Conservation (phyloP, 2,329 filamentous ascomycete species). For the Sporothrix humicola region DNA sequence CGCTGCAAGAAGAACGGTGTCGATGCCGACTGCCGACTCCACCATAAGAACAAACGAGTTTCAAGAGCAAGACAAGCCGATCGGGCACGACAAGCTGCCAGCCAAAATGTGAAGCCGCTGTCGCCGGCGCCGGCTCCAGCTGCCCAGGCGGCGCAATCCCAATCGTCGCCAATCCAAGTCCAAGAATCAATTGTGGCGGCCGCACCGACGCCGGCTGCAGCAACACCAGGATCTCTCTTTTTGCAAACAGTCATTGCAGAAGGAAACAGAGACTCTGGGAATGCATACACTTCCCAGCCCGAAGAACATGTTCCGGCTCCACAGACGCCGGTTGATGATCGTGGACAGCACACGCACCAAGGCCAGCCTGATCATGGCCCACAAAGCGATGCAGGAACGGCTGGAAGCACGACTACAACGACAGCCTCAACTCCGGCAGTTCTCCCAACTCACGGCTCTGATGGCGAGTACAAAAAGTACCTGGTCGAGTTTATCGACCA, state of each 20-base stretch:
- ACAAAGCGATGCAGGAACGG: conserved; percentile 1
- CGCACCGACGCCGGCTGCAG: background rate
- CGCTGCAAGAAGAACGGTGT: conserved; percentile 27
- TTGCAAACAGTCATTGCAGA: conserved; percentile 24
- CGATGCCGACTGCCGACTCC: conserved; percentile 6
- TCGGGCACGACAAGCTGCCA: background rate
- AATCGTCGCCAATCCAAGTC: background rate
- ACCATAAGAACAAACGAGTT: conserved; percentile 26
- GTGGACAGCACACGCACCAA: too few species aligned
- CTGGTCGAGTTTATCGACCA: conserved; percentile 28
- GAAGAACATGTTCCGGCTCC: background rate
- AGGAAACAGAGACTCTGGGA: too few species aligned
- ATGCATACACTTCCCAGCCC: background rate
- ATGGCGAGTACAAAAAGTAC: conserved; percentile 29
- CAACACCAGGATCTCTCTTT: conserved; percentile 7
- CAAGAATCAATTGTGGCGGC: conserved; percentile 2
- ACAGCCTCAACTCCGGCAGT: conserved; percentile 3
- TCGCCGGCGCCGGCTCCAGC: background rate
- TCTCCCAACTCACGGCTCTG: conserved; percentile 2
- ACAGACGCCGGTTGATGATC: background rate
- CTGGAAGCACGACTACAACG: background rate
- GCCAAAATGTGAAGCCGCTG: background rate
- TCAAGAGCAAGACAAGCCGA: background rate
- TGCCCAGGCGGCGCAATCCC: background rate
- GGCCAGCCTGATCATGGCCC: background rate